phyloP scores from a whole-genome alignment of 805 yeast species.

The Starmerella gropengiesseri region DNA sequence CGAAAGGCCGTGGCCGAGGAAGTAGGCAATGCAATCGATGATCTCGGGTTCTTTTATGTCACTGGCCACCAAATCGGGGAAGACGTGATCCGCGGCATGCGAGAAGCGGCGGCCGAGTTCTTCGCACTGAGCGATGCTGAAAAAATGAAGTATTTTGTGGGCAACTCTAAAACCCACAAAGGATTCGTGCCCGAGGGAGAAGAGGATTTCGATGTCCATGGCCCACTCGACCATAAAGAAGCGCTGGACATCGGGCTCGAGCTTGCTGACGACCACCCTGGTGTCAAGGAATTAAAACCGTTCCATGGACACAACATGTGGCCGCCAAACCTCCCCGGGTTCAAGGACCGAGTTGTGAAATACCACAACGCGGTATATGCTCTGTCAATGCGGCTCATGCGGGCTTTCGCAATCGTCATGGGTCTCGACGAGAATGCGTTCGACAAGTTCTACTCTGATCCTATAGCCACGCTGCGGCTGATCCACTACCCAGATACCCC shows the following conservation, averaged over 20 bases:
- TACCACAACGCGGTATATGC: constrained; percentile 40
- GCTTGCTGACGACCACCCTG: constrained; percentile 24
- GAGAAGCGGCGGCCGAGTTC: constrained; percentile 32
- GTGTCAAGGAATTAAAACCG: constrained; percentile 29
- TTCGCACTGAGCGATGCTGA: constrained; percentile 40
- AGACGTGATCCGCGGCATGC: constrained; percentile 28
- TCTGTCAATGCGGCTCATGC: constrained; percentile 36
- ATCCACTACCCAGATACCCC: constrained; percentile 40
- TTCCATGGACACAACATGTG: constrained; percentile 50
- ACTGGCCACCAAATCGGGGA: constrained; percentile 30
- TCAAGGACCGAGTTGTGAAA: constrained; percentile 33
- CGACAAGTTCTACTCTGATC: constrained; percentile 35
- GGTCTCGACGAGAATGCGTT: constrained; percentile 38
- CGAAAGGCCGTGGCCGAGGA: constrained; percentile 19
- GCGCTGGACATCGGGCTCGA: constrained; percentile 45
- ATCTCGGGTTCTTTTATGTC: constrained; percentile 46
- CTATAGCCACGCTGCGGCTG: constrained; percentile 36
- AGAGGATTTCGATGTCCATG: constrained; percentile 4
- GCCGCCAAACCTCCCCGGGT: constrained; percentile 41
- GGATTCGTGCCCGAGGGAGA: constrained; percentile 19
- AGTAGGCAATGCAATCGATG: constrained; percentile 38
- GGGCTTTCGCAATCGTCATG: constrained; percentile 45
- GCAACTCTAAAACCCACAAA: constrained; percentile 45
- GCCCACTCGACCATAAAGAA: constrained; percentile 46
- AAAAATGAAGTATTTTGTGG: constrained; percentile 33